Base-by-base conservation (phyloP, 2,329 filamentous ascomycete species). In the Plenodomus tracheiphilus region DNA sequence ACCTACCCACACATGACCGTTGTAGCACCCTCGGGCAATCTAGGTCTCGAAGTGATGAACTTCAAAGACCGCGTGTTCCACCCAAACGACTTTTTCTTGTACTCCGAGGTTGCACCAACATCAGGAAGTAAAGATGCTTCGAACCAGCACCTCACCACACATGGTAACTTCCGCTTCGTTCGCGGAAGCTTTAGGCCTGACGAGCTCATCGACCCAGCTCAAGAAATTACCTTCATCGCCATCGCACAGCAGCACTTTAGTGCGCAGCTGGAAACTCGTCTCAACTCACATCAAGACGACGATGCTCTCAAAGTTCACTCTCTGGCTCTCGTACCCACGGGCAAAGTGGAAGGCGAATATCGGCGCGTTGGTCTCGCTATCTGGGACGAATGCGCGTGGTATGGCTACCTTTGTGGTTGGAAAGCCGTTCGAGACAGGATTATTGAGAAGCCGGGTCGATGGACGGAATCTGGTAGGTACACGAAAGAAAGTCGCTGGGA, bases 321-420 rank as follows among this genome's bases (percentile, higher is more conserved):
- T 2, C 34, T 61, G 16, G 58, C 39, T 10, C 52, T 61, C 3
- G 44, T 53, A 9, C 51, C 51, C 3, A 55, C 46, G 2, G 49
- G 46, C 9, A 43, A 25, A 10, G 30, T 36, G 1, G 35, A 51
- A 11, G 41, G 42, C 1, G 49, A 56, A 17, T 64, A 60, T 36
- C 43, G 53, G 13, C 51, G 61, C 2, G 54, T 64, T 3, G 59
- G 61, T 0, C 56, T 61, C 16, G 56, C 47, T 1, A 44, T 51
- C 3, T 62, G 61, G 61, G 51, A 58, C 1, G 49, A 57, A 11
- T 64, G 59, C 34, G 47, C 50, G 1, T 64, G 59, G 61, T 62
- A 59, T 46, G 61, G 60, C 4, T 61, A 58, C 21, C 19, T 41
- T 11, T 63, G 60, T 43, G 54, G 53, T 2, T 35, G 17, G 15